A percentile compares a stretch with the other conserved stretches of the same genome.
Evolutionary conservation across 2,329 filamentous ascomycete species (phyloP).

Genomic region (Penicillium sp.): DNA sequence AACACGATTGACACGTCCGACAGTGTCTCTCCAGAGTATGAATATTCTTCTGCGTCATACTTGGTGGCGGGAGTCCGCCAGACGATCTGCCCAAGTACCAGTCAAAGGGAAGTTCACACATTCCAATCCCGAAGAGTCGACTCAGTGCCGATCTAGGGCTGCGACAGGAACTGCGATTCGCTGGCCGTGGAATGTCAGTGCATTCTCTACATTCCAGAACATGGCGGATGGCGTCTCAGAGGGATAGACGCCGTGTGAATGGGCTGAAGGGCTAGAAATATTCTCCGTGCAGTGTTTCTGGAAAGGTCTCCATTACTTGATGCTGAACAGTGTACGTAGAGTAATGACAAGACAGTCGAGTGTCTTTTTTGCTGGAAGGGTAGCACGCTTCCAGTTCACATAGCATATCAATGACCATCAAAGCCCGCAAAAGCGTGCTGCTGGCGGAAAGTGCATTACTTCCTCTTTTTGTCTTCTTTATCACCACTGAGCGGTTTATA

Average conservation of each 20-base stretch:
- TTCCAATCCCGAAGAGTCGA: conserved; percentile 15
- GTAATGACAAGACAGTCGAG: conserved; percentile 1
- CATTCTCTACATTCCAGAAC: conserved; percentile 18
- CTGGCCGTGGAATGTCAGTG: conserved; percentile 15
- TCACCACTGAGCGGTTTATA: conserved; percentile 8
- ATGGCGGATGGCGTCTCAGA: conserved; percentile 13
- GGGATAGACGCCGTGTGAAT: conserved; percentile 7
- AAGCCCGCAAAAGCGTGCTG: neutral
- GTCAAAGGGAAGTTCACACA: conserved; percentile 11
- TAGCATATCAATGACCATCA: too few relatives aligned
- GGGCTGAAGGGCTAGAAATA: conserved; percentile 2
- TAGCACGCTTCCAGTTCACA: too few relatives aligned
- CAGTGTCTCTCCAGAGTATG: neutral
- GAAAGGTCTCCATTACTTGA: conserved; percentile 3
- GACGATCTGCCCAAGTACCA: conserved; percentile 1
- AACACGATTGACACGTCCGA: conserved; percentile 9
- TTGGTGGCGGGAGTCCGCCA: conserved; percentile 17
- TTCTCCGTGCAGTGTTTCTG: conserved; percentile 4
- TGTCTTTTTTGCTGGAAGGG: too few relatives aligned
- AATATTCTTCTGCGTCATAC: conserved; percentile 18
- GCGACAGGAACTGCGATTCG: conserved; percentile 1
- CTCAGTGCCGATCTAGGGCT: conserved; percentile 16
- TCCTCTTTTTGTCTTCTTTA: conserved; percentile 17
- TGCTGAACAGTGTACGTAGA: too few relatives aligned
- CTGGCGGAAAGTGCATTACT: conserved; percentile 5